phyloP scores from a whole-genome alignment of 2,329 filamentous ascomycete genomes.

The Lachnellula arida region DNA sequence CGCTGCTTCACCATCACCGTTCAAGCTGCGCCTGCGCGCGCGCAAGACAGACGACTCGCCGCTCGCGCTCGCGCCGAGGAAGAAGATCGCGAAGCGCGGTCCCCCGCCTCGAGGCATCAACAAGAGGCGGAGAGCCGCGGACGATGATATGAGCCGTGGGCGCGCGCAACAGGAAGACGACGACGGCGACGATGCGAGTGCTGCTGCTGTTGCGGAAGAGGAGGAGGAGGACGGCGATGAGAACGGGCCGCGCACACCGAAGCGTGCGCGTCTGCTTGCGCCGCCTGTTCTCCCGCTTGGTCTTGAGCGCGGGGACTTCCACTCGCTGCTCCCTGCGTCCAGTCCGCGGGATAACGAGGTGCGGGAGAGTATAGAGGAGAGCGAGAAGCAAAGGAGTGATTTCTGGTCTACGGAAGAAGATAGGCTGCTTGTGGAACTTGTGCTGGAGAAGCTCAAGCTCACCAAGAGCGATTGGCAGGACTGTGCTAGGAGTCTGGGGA shows the following conservation, averaged over 20 bases:
- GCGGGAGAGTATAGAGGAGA: slow-evolving; percentile 25
- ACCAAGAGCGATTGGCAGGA: slow-evolving; percentile 63
- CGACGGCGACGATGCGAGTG: slow-evolving; percentile 17
- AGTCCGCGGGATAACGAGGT: slow-evolving; percentile 26
- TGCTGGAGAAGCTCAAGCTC: slow-evolving; percentile 61
- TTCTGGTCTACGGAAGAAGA: slow-evolving; percentile 61
- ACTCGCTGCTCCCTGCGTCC: slow-evolving; percentile 31
- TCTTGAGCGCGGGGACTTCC: slow-evolving; percentile 54
- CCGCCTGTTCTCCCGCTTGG: slow-evolving; percentile 57
- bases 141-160: slow-evolving; percentile 44
- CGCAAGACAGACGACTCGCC: slow-evolving; percentile 31
- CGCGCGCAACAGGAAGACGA: slow-evolving; percentile 32
- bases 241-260: slow-evolving; percentile 45
- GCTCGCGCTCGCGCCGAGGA: slow-evolving; percentile 16
- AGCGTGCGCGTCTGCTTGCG: slow-evolving; percentile 51
- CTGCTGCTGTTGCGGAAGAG: neutral
- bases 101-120: slow-evolving; percentile 42
- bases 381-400: slow-evolving; percentile 15
- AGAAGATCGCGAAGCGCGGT: slow-evolving; percentile 49
- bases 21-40: slow-evolving; percentile 53
- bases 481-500: slow-evolving; percentile 59
- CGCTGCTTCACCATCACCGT: slow-evolving; percentile 22
- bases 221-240: slow-evolving; percentile 17
- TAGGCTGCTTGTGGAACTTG: slow-evolving; percentile 60
- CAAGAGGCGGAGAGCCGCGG: slow-evolving; percentile 46